These are phyloP conservation scores for Lichtheimia hyalospora DNA, from an alignment of 371 early-diverging fungal species.

Conservation along the genomic window DNA sequence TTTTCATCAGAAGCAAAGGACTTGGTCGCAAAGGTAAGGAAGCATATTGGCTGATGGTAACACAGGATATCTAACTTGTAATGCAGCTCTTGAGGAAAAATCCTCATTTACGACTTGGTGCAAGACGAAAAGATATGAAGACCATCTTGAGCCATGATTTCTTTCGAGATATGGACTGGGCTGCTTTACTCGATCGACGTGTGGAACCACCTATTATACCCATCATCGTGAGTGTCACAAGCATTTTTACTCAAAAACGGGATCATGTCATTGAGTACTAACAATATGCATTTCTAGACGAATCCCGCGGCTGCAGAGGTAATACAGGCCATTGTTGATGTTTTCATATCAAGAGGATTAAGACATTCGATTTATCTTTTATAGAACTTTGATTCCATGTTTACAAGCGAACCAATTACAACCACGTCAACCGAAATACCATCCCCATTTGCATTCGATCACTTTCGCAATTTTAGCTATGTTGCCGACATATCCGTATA, in stretches of 20 bases:
- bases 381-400: conserved; percentile 39
- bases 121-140: conserved; percentile 67
- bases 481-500: conserved; percentile 17
- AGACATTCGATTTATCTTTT: not conserved
- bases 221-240: conserved; percentile 51
- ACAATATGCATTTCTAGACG: conserved; percentile 25
- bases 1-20: conserved; percentile 68
- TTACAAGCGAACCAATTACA: conserved; percentile 23
- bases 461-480: conserved; percentile 39
- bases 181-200: conserved; percentile 56
- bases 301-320: conserved; percentile 48
- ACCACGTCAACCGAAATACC: conserved; percentile 5
- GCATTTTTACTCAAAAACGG: not conserved
- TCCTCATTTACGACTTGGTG: conserved; percentile 69
- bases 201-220: conserved; percentile 79
- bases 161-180: conserved; percentile 89
- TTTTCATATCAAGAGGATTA: conserved; percentile 1
- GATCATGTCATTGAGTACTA: not conserved
- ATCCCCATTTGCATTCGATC: not conserved
- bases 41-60: not conserved
- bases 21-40: conserved; percentile 42
- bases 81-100: conserved; percentile 71
- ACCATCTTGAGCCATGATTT: conserved; percentile 86
- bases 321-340: conserved; percentile 2
- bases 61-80: not conserved